phyloP scores from a whole-genome alignment of 441 rosid species.

The Hura crepitans region DNA sequence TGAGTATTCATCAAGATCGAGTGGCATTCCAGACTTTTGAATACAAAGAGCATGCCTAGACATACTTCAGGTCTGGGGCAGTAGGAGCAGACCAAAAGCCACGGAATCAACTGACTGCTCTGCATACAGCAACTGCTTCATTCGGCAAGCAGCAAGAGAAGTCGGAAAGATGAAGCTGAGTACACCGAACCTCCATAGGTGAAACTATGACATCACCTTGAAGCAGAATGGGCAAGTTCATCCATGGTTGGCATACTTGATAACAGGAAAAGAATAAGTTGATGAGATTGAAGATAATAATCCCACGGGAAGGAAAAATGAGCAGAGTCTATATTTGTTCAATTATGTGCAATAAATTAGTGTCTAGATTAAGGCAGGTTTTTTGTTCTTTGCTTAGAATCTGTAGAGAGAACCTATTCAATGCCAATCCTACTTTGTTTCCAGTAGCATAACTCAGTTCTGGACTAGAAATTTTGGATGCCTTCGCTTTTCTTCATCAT shows the following conservation, averaged over 20 bases:
- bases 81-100: slow-evolving; percentile 17
- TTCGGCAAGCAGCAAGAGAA: slow-evolving; percentile 21
- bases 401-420: slow-evolving; percentile 32
- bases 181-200: slow-evolving; percentile 15
- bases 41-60: slow-evolving; percentile 24
- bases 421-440: slow-evolving; percentile 26
- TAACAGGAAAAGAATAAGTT: slow-evolving; percentile 34
- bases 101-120: slow-evolving; percentile 19
- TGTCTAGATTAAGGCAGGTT: slow-evolving; percentile 26
- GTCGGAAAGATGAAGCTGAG: slow-evolving; percentile 11
- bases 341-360: slow-evolving; percentile 34
- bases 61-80: slow-evolving; percentile 17
- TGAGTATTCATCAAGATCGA: slow-evolving; percentile 92
- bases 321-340: slow-evolving; percentile 24
- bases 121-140: slow-evolving; percentile 19
- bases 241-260: slow-evolving; percentile 14
- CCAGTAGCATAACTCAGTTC: slow-evolving; percentile 20
- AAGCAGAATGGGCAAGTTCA: slow-evolving; percentile 18
- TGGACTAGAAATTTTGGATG: slow-evolving; percentile 5
- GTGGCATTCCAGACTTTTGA: slow-evolving; percentile 81
- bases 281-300: slow-evolving; percentile 19
- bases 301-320: slow-evolving; percentile 7
- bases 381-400: slow-evolving; percentile 9
- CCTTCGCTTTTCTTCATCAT: background rate
- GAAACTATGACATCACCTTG: slow-evolving; percentile 16